phyloP scores from a whole-genome alignment of 352 stramenopile genomes.

The Globisporangium sylvaticum region DNA sequence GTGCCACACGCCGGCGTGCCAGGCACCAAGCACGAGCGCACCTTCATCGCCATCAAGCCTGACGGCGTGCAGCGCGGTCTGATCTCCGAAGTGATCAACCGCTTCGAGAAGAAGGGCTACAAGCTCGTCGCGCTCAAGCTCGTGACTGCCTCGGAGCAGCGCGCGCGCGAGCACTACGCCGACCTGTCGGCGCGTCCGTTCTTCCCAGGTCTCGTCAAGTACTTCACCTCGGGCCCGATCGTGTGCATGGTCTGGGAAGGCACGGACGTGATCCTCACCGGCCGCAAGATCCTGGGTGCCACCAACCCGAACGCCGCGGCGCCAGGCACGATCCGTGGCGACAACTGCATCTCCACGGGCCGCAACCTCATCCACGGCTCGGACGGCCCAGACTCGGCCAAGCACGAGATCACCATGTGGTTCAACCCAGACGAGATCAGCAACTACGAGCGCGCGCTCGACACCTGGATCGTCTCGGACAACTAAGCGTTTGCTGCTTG shows the following conservation, averaged over 20 bases:
- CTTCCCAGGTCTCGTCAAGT: conserved; percentile 88
- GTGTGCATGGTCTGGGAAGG: conserved; percentile 95
- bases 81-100: conserved; percentile 92
- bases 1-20: conserved; percentile 77
- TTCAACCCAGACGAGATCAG: conserved; percentile 90
- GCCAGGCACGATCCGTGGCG: conserved; percentile 91
- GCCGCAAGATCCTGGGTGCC: conserved; percentile 93
- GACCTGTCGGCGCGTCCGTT: conserved; percentile 92
- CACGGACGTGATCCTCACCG: conserved; percentile 92
- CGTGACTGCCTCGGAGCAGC: conserved; percentile 89
- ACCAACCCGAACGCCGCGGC: conserved; percentile 94
- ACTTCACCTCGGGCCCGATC: conserved; percentile 93
- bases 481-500: conserved; percentile 48
- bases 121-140: conserved; percentile 94
- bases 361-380: conserved; percentile 93
- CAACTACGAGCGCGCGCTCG: conserved; percentile 87
- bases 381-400: conserved; percentile 89
- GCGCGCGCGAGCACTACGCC: conserved; percentile 91
- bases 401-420: conserved; percentile 93
- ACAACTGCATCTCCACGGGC: conserved; percentile 91
- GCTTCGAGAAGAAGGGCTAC: conserved; percentile 96
- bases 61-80: conserved; percentile 93
- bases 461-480: conserved; percentile 87
- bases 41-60: conserved; percentile 94
- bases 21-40: conserved; percentile 92